Conservation (phyloP, 1,284 basidiomycete genomes). For the Cutaneotrichosporon dermatis region DNA sequence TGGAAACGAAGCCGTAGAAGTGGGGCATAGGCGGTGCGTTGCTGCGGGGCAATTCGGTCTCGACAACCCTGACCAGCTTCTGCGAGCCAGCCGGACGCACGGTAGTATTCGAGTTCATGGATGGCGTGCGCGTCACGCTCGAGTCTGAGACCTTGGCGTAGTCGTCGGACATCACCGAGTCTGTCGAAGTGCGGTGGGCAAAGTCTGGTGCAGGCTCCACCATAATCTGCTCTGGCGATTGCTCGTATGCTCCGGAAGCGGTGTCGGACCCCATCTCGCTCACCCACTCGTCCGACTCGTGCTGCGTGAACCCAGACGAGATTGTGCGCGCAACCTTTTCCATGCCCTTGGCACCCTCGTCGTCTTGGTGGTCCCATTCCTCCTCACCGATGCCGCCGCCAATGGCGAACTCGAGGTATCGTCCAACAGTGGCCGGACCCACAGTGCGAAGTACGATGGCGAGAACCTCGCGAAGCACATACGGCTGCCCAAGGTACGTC, state of each 20-base stretch:
- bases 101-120: slow-evolving; percentile 9
- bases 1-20: slow-evolving; percentile 74
- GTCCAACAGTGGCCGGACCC: slow-evolving; percentile 69
- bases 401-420: slow-evolving; percentile 77
- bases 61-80: neutral
- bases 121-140: slow-evolving; percentile 7
- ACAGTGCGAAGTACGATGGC: slow-evolving; percentile 67
- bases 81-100: slow-evolving; percentile 1
- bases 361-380: slow-evolving; percentile 50
- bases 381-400: slow-evolving; percentile 64
- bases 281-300: slow-evolving; percentile 12
- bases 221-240: neutral
- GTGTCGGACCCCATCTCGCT: slow-evolving; percentile 7
- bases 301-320: slow-evolving; percentile 12
- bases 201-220: neutral
- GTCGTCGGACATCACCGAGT: slow-evolving; percentile 14
- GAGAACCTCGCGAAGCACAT: slow-evolving; percentile 69
- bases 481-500: slow-evolving; percentile 77
- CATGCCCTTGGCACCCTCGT: slow-evolving; percentile 63
- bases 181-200: slow-evolving; percentile 10
- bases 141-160: slow-evolving; percentile 6
- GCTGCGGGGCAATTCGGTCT: slow-evolving; percentile 1
- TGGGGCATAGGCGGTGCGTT: slow-evolving; percentile 42
- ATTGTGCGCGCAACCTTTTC: slow-evolving; percentile 62
- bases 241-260: neutral